Conservation (phyloP, 768 basidiomycete genomes). For the Leccinum rimulosum region DNA sequence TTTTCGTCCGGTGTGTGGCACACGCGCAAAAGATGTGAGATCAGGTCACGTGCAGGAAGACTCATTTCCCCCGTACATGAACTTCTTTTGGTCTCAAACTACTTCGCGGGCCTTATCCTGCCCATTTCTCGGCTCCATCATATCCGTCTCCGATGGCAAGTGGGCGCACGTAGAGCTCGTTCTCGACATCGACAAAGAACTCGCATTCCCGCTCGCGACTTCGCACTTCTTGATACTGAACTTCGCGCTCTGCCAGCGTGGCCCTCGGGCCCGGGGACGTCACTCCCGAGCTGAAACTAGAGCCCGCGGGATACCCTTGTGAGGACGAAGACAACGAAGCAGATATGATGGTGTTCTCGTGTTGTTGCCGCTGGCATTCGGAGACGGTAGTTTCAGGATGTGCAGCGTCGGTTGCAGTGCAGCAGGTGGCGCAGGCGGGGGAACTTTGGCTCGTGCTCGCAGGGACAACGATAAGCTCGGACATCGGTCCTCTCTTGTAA, state of each 20-base stretch:
- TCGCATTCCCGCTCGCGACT: constrained; percentile 44
- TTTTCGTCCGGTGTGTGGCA: not conserved
- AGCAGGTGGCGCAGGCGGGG: constrained; percentile 49
- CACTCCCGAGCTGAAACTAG: not conserved
- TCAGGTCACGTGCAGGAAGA: not conserved
- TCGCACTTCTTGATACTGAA: constrained; percentile 69
- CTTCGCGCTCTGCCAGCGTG: constrained; percentile 62
- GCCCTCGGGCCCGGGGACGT: constrained; percentile 24
- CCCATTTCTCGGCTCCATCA: not conserved
- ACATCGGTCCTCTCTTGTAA: constrained; percentile 65
- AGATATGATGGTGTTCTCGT: not conserved
- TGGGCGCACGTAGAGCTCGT: constrained; percentile 28
- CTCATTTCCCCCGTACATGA: too few relatives aligned
- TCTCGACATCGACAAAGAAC: constrained; percentile 26
- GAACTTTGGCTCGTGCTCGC: constrained; percentile 36
- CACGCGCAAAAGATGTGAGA: not conserved
- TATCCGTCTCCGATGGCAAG: constrained; percentile 12
- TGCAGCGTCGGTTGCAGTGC: constrained; percentile 63
- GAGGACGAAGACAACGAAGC: constrained; percentile 18
- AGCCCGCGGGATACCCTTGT: constrained; percentile 7
- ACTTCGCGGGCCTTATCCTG: too few relatives aligned
- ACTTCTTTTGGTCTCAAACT: too few relatives aligned
- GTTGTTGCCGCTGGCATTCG: not conserved
- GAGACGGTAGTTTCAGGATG: constrained; percentile 69
- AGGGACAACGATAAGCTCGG: constrained; percentile 49